Evolutionary conservation across 208 protist species (phyloP).

Genomic region (Crithidia bombi): DNA sequence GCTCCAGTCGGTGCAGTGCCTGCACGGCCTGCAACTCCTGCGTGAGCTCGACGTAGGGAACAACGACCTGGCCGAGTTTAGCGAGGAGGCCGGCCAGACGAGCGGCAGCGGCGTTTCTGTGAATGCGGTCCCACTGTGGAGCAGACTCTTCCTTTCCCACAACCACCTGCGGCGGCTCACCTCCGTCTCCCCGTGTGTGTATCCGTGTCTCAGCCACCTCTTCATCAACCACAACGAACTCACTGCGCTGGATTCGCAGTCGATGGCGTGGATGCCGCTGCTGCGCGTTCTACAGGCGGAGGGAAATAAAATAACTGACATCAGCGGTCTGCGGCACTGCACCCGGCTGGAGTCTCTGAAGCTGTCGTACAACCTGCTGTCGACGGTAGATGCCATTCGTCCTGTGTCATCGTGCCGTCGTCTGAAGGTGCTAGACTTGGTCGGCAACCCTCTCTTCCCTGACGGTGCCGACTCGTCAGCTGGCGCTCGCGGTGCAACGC

Average conservation of each 20-base stretch:
- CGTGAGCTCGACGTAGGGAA: constrained; percentile 69
- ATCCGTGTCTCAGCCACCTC: constrained; percentile 67
- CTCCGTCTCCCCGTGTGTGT: not conserved
- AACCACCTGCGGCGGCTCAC: constrained; percentile 45
- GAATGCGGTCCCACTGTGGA: constrained; percentile 37
- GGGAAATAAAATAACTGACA: constrained; percentile 60
- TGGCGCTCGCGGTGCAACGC: not conserved
- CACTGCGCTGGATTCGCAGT: constrained; percentile 28
- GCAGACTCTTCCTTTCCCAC: constrained; percentile 67
- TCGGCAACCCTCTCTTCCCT: constrained; percentile 60
- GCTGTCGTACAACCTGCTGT: constrained; percentile 70
- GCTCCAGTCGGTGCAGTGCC: constrained; percentile 36
- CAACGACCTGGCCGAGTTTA: constrained; percentile 47
- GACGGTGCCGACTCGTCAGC: not conserved
- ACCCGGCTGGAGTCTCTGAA: constrained; percentile 59
- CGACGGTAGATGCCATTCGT: constrained; percentile 29
- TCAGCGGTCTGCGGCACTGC: constrained; percentile 66
- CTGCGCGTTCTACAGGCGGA: constrained; percentile 78
- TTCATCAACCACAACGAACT: constrained; percentile 77
- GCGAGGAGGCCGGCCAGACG: not conserved
- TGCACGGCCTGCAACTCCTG: constrained; percentile 46
- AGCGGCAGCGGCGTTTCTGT: not conserved
- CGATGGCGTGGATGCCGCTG: constrained; percentile 65
- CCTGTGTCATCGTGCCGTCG: constrained; percentile 55
- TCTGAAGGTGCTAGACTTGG: constrained; percentile 53